phyloP scores from a whole-genome alignment of 1,284 basidiomycete species.

The Pseudozyma tsukubaensis region DNA sequence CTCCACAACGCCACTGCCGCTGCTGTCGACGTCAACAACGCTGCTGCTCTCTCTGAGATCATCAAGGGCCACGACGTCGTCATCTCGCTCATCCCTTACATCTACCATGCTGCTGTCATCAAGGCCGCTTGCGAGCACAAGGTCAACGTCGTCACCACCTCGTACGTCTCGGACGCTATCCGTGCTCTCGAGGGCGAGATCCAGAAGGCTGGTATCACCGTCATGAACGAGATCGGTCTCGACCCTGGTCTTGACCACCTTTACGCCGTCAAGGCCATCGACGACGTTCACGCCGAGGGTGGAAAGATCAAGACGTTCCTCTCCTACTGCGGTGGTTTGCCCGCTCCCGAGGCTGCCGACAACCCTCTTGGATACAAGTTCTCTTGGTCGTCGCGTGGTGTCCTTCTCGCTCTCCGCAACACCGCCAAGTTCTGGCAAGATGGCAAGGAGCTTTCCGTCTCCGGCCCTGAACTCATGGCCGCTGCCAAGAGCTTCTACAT shows the following conservation, averaged over 20 bases:
- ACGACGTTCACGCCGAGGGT: constrained; percentile 90
- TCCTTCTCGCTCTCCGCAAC: constrained; percentile 93
- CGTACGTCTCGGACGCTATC: constrained; percentile 93
- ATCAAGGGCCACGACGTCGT: constrained; percentile 91
- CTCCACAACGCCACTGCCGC: constrained; percentile 78
- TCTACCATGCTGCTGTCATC: constrained; percentile 89
- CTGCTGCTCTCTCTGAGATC: constrained; percentile 79
- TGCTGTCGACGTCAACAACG: constrained; percentile 84
- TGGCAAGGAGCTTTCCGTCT: constrained; percentile 61
- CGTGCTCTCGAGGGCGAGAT: constrained; percentile 84
- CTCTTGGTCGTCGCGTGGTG: constrained; percentile 97
- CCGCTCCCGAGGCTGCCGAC: constrained; percentile 86
- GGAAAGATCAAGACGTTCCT: constrained; percentile 91
- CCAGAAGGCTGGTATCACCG: constrained; percentile 89
- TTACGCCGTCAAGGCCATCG: constrained; percentile 96
- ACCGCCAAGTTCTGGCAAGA: constrained; percentile 78
- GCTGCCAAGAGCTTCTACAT: constrained; percentile 92
- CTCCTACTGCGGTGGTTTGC: constrained; percentile 96
- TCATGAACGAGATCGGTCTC: constrained; percentile 98
- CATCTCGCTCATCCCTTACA: constrained; percentile 97
- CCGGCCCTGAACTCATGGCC: constrained; percentile 64
- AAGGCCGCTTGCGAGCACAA: constrained; percentile 94
- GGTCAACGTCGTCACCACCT: constrained; percentile 95
- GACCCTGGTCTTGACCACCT: constrained; percentile 97
- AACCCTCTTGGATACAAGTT: constrained; percentile 99